Evolutionary conservation across 2,329 filamentous ascomycete genomes (phyloP), one percentile per base, ranked within the genome.

Genomic region (Tolypocladium album): DNA sequence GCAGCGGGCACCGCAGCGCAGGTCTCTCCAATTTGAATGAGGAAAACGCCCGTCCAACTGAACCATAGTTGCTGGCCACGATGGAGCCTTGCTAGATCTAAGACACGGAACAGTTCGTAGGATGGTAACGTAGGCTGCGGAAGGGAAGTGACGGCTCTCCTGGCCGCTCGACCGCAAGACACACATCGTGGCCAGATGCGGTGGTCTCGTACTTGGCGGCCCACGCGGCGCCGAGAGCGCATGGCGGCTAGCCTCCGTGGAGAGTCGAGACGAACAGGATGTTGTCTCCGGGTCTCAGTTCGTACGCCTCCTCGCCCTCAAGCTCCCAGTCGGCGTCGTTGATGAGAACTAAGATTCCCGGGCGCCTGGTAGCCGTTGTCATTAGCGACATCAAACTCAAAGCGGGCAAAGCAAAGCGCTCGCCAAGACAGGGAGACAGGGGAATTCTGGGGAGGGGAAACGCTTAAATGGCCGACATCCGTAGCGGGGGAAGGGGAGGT

Each of bases 301-400:
- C 87, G 71, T 97, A 97, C 65, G 86, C 82, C 71, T 94, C 92
- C 75, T 97, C 93, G 22, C 92, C 94, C 75, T 97, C 94, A 15
- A 99, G 83, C 74, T 97, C 94, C 94, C 94, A 99, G 73, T 99
- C 94, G 34, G 92, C 90, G 68, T 99, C 94, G 71, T 99, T 99
- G 74, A 99, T 96, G 60, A 99, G 81, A 36, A 97, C 93, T 52
- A 99, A 83, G 72, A 99, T 96, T 3, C 94, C 94, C 6, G 94
- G 94, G 58, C 94, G 92, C 62, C 93, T 97, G 66, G 62, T 65
- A 68, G 58, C 70, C 67, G 31, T 55, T 62, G 31, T 58, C 53
- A 66, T 67, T 61, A 71, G 71, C 65, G 57, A n/a, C 59, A 55
- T 57, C 6, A 9, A 24, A 20, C 20, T 11, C 31, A 15, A 55